These are phyloP conservation scores for Capsella rubella DNA, from an alignment of 441 rosid genomes.

Conservation along the genomic window DNA sequence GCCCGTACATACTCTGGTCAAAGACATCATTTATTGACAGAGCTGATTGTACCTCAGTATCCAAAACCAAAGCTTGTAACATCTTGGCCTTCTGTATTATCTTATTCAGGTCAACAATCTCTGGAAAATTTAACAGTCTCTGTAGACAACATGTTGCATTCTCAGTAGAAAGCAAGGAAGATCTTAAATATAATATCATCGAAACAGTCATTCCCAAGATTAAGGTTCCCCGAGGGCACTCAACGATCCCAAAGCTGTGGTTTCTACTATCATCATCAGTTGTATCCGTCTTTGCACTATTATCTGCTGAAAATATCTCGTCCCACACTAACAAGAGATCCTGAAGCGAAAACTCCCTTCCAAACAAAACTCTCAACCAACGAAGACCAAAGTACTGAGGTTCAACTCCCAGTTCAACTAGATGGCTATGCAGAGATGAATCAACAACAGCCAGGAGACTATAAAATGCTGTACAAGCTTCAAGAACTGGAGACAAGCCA, in stretches of 20 bases:
- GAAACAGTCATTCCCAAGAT: conserved; percentile 73
- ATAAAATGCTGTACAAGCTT: conserved; percentile 78
- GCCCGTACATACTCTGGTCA: conserved; percentile 37
- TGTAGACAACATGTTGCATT: conserved; percentile 82
- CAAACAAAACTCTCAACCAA: conserved; percentile 89
- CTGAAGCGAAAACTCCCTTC: conserved; percentile 75
- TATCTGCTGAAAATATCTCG: conserved; percentile 72
- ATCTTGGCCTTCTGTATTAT: conserved; percentile 70
- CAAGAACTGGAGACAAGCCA: conserved; percentile 73
- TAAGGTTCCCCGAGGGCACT: conserved; percentile 69
- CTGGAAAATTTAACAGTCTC: conserved; percentile 78
- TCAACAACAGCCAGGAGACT: conserved; percentile 70
- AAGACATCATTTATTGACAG: conserved; percentile 41
- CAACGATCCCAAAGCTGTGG: conserved; percentile 52
- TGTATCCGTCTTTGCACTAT: conserved; percentile 41
- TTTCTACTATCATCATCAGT: conserved; percentile 43
- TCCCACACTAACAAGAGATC: conserved; percentile 84
- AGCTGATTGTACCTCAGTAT: conserved; percentile 44
- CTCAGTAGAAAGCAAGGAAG: conserved; percentile 87
- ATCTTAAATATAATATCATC: conserved; percentile 77
- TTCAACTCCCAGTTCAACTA: conserved; percentile 89
- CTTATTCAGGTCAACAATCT: conserved; percentile 58
- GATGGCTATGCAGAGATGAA: conserved; percentile 80
- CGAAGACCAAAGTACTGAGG: conserved; percentile 94
- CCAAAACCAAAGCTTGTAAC: conserved; percentile 62